Base-by-base conservation (phyloP, 2,329 filamentous ascomycete species). In the Biscogniauxia sp. region DNA sequence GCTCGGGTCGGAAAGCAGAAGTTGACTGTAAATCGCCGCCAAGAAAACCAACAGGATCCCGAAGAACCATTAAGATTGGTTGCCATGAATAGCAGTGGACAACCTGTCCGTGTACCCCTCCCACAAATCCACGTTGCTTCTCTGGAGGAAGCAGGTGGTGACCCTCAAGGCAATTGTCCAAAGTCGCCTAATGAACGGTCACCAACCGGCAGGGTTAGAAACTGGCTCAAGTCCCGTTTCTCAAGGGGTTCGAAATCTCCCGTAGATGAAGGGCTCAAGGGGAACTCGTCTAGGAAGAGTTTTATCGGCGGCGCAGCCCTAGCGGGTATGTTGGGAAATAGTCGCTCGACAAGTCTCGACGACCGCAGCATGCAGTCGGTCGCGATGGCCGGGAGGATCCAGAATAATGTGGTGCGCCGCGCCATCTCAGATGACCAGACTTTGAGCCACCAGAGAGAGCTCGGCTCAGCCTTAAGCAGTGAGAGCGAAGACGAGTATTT, bases 181-280 rank as follows among this genome's bases (percentile, higher is more conserved):
- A 68, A 61, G 9, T 74, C 73, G 3, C 67, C 71, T 6, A 70
- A 64, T 19, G 73, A 74, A 55, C 79, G 78, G 61, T 59, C 60
- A 7, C 66, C 67, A 2, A 64, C 62, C 9, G 66, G 67, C 37
- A 67, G 60, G 32, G 79, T 84, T 51, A 84, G 79, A 65, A 78
- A 77, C 49, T 86, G 84, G 84, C 76, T 87, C 57, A 85, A 82
- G 70, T 81, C 79, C 23, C 81, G 79, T 5, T 82, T 86, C 62
- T 79, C 77, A 0, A 75, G 76, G n/a, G 66, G 76, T 5, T 73
- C 77, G 8, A 80, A 78, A 59, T 77, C 78, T 1, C 58, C 77
- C 0, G 72, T 75, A 7, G 77, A 78, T 11, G 72, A 77, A 1
- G 63, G 63, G 52, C 37, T 59, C 9, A 65, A 68, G 52, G 69